Conservation (phyloP, 106 monocot species). For the Dactylorhiza incarnata region DNA sequence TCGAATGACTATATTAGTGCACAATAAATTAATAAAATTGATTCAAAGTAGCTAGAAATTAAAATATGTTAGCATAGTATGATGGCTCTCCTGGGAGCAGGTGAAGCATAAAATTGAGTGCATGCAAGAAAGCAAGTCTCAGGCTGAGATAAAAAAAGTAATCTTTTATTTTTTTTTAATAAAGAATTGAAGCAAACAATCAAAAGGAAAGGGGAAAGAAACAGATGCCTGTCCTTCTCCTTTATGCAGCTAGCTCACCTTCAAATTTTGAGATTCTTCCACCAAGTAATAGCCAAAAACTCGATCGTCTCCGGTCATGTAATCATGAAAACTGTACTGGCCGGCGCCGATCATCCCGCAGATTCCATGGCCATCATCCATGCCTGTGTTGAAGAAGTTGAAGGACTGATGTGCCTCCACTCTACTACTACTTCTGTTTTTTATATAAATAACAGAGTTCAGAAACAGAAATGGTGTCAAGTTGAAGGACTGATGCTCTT, state of each 20-base stretch:
- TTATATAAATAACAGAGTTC: background rate
- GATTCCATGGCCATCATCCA: background rate
- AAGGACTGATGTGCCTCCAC: background rate
- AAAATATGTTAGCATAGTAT: too few relatives aligned
- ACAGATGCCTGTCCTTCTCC: constrained; percentile 1
- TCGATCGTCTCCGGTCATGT: background rate
- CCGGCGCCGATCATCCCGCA: background rate
- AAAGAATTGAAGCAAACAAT: background rate
- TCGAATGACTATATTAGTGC: too few relatives aligned
- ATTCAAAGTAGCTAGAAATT: too few relatives aligned
- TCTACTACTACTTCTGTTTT: background rate
- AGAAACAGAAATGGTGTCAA: background rate
- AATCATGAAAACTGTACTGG: constrained; percentile 5
- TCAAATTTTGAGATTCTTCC: constrained; percentile 4
- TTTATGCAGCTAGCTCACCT: constrained; percentile 1
- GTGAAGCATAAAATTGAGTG: background rate
- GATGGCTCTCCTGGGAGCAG: too few relatives aligned
- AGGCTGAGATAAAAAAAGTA: background rate
- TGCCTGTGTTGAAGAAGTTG: background rate
- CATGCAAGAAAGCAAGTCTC: background rate
- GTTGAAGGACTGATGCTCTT: too few relatives aligned
- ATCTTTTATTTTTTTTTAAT: background rate
- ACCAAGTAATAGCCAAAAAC: constrained; percentile 1
- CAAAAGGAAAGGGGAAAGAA: background rate
- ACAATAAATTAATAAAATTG: too few relatives aligned